phyloP scores from a whole-genome alignment of 1,284 basidiomycete species.

The Heterobasidion parviporum region DNA sequence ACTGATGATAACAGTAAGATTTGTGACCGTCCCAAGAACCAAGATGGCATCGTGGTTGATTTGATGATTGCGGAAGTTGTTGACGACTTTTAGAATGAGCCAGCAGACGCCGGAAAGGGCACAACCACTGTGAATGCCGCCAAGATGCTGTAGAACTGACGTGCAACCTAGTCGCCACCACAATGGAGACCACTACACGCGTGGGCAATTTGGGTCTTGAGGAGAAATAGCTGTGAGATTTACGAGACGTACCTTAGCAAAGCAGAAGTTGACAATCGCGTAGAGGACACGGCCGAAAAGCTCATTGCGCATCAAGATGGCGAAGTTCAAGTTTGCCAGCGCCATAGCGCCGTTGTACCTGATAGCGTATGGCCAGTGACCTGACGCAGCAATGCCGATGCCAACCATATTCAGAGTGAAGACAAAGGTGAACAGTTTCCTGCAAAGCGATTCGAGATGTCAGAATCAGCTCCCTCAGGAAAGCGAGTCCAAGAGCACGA shows the following conservation, averaged over 20 bases:
- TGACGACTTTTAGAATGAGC: conserved; percentile 54
- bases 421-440: conserved; percentile 9
- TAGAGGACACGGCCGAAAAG: conserved; percentile 49
- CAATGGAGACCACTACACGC: conserved; percentile 55
- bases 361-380: conserved; percentile 54
- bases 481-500: not conserved
- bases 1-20: conserved; percentile 42
- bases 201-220: not conserved
- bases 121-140: conserved; percentile 71
- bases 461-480: conserved; percentile 1
- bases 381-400: conserved; percentile 52
- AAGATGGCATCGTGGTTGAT: conserved; percentile 47
- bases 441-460: not conserved
- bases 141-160: conserved; percentile 67
- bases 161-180: conserved; percentile 65
- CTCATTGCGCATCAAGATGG: conserved; percentile 50
- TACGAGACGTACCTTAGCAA: conserved; percentile 46
- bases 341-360: conserved; percentile 56
- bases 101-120: conserved; percentile 58
- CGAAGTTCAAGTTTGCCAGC: conserved; percentile 42
- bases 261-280: conserved; percentile 38
- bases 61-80: conserved; percentile 38
- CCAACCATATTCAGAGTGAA: conserved; percentile 46
- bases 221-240: not conserved
- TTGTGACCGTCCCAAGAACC: conserved; percentile 49